These are phyloP conservation scores for Chenopodium formosanum DNA, from an alignment of 148 eudicot species.

Conservation along the genomic window DNA sequence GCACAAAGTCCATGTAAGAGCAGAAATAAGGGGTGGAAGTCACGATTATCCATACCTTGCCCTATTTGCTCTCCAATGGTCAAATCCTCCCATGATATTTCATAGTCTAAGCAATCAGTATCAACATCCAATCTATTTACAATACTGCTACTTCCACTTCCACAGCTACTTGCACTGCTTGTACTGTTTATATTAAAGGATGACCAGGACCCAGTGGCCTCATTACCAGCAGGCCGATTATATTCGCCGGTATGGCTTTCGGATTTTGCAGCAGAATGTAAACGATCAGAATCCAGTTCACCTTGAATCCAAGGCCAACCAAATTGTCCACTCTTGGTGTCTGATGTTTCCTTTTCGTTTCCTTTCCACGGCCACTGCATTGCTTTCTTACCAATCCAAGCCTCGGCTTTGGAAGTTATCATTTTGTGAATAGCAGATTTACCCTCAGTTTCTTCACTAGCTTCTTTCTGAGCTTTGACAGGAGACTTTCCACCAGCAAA, in stretches of 20 bases:
- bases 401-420: conserved; percentile 75
- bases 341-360: conserved; percentile 55
- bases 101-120: conserved; percentile 75
- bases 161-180: conserved; percentile 88
- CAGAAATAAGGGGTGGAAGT: background rate
- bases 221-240: conserved; percentile 47
- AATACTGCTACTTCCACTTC: conserved; percentile 77
- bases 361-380: conserved; percentile 87
- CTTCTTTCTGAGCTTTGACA: conserved; percentile 47
- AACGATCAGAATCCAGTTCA: conserved; percentile 57
- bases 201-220: conserved; percentile 82
- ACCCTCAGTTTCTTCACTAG: conserved; percentile 58
- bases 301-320: conserved; percentile 64
- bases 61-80: conserved; percentile 94
- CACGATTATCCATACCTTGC: conserved; percentile 55
- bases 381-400: conserved; percentile 79
- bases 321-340: conserved; percentile 50
- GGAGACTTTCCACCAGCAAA: conserved; percentile 36
- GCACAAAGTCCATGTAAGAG: background rate
- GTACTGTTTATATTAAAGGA: conserved; percentile 75
- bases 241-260: conserved; percentile 51
- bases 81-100: conserved; percentile 96
- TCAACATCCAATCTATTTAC: conserved; percentile 73
- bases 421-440: conserved; percentile 65
- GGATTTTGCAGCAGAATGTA: conserved; percentile 33